A percentile compares a stretch with the other conserved stretches of the same genome.
These are phyloP conservation scores for Firmiana major DNA, from an alignment of 345 rosid species.

Conservation along the genomic window DNA sequence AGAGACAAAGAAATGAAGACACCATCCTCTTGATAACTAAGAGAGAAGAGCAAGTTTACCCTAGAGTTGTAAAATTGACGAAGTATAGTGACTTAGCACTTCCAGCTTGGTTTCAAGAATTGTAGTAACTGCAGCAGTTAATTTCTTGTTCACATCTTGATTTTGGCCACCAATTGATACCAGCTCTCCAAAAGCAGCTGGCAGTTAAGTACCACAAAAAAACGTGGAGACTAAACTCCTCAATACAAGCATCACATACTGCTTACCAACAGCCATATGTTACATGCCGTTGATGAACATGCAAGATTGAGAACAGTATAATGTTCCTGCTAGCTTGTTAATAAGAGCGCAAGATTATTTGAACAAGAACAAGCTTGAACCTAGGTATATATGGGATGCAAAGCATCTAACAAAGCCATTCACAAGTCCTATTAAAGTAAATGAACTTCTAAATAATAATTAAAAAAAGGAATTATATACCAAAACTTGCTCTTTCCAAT, in stretches of 20 bases:
- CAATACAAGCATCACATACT: constrained; percentile 97
- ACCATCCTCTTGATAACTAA: constrained; percentile 18
- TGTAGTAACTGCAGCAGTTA: constrained; percentile 68
- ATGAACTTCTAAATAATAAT: too few species aligned
- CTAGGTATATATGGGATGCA: background rate
- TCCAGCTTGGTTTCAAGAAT: constrained; percentile 80
- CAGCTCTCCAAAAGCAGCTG: constrained; percentile 92
- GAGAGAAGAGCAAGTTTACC: constrained; percentile 45
- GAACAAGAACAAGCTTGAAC: background rate
- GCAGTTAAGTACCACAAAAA: constrained; percentile 87
- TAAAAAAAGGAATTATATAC: too few species aligned
- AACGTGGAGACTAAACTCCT: constrained; percentile 93
- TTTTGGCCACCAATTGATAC: constrained; percentile 88
- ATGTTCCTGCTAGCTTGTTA: too few species aligned
- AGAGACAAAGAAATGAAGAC: constrained; percentile 28
- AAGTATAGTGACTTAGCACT: constrained; percentile 77
- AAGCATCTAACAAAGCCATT: background rate
- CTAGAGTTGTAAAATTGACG: constrained; percentile 86
- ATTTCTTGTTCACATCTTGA: constrained; percentile 79
- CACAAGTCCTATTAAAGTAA: background rate
- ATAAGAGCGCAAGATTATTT: background rate
- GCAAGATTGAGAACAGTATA: background rate
- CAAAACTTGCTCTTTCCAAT: too few species aligned
- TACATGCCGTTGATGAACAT: background rate
- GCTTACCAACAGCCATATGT: constrained; percentile 21